Percentiles rank a stretch among this genome's conserved stretches.
These are phyloP conservation scores for Talaromyces amestolkiae DNA, from an alignment of 2,329 filamentous ascomycete genomes.

Conservation along the genomic window DNA sequence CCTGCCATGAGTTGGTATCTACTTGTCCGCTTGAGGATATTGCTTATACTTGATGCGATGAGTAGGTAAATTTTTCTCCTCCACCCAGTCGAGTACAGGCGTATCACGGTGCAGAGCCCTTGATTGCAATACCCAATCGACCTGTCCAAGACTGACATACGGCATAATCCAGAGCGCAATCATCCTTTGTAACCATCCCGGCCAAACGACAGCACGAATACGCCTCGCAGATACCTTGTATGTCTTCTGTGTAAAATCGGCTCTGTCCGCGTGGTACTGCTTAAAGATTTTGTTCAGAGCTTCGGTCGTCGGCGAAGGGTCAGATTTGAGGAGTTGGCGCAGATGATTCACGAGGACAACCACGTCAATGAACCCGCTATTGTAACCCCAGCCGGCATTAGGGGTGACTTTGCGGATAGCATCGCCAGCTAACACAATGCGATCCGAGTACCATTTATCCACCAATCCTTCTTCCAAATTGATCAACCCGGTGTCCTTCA, in stretches of 20 bases:
- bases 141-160: neutral
- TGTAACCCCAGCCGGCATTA: conserved; percentile 6
- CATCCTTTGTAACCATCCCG: conserved; percentile 2
- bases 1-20: neutral
- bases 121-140: conserved; percentile 1
- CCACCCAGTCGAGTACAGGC: conserved; percentile 3
- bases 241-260: neutral
- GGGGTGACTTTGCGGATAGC: conserved; percentile 9
- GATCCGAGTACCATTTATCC: conserved; percentile 10
- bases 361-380: conserved; percentile 9
- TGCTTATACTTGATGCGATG: conserved; percentile 6
- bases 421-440: conserved; percentile 16
- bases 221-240: neutral
- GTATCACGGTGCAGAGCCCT: neutral
- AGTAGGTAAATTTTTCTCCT: conserved; percentile 4
- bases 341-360: conserved; percentile 9
- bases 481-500: conserved; percentile 5
- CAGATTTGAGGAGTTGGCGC: neutral
- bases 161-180: neutral
- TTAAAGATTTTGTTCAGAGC: conserved; percentile 2
- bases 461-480: conserved; percentile 15
- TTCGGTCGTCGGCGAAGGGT: neutral
- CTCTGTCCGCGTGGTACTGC: conserved; percentile 2
- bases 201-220: conserved; percentile 2
- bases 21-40: conserved; percentile 1